Evolutionary conservation across 805 yeast species (phyloP).

Genomic region (Torulaspora franciscae): DNA sequence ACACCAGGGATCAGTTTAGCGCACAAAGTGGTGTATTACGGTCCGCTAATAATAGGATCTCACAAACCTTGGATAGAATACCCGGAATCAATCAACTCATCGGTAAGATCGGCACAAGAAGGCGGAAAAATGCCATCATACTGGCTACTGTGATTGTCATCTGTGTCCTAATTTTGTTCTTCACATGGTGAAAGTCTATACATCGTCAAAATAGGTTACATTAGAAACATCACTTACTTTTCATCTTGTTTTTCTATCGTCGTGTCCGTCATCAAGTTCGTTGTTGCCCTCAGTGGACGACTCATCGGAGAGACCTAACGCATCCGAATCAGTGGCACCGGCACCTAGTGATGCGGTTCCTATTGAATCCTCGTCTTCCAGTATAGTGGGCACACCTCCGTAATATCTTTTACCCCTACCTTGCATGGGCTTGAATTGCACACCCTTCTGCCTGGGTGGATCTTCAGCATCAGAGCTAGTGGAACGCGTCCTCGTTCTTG

Average conservation of each 20-base stretch:
- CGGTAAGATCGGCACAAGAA: conserved; percentile 77
- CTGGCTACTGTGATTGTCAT: conserved; percentile 65
- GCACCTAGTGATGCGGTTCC: conserved; percentile 26
- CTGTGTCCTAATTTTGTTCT: conserved; percentile 67
- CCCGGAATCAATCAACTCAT: conserved; percentile 82
- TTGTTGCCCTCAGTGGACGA: conserved; percentile 11
- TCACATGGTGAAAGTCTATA: conserved; percentile 37
- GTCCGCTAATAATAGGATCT: conserved; percentile 59
- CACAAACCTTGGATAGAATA: conserved; percentile 56
- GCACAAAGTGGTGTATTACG: conserved; percentile 63
- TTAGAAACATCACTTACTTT: neutral
- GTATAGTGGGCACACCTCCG: conserved; percentile 33
- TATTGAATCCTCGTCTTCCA: conserved; percentile 28
- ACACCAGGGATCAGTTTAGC: conserved; percentile 78
- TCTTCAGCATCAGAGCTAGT: conserved; percentile 14
- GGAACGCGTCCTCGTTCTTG: conserved; percentile 19
- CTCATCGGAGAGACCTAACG: conserved; percentile 8
- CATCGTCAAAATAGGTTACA: neutral
- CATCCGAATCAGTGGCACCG: conserved; percentile 6
- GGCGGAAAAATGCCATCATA: conserved; percentile 83
- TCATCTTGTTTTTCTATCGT: conserved; percentile 1
- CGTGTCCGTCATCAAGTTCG: neutral
- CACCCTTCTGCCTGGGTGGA: conserved; percentile 23
- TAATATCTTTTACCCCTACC: conserved; percentile 20
- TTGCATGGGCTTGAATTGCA: conserved; percentile 32